phyloP scores from a whole-genome alignment of 2,329 filamentous ascomycete genomes.

The Calonectria hongkongensis region DNA sequence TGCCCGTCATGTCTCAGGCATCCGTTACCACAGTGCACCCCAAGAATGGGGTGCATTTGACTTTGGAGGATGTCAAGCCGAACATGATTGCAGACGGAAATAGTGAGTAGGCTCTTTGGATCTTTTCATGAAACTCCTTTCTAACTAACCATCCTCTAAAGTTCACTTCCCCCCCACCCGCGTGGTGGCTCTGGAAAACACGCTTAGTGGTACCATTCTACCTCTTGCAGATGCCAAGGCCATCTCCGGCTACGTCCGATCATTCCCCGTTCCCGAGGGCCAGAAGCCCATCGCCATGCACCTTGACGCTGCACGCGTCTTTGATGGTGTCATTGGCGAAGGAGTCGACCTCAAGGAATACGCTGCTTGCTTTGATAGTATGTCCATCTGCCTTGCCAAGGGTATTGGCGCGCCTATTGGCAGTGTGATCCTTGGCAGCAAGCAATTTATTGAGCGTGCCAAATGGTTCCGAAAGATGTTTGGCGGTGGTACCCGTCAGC shows the following conservation, averaged over 20 bases:
- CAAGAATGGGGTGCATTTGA: conserved; percentile 81
- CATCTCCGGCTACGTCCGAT: conserved; percentile 80
- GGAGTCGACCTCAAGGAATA: conserved; percentile 79
- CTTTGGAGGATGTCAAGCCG: conserved; percentile 80
- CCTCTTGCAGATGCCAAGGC: conserved; percentile 80
- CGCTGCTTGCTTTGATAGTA: conserved; percentile 79
- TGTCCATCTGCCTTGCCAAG: conserved; percentile 86
- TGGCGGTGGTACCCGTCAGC: conserved; percentile 82
- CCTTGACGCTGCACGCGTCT: conserved; percentile 84
- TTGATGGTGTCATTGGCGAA: conserved; percentile 82
- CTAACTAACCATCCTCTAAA: conserved; percentile 63
- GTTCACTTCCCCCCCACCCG: conserved; percentile 85
- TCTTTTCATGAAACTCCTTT: no score
- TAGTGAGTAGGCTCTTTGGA: conserved; percentile 42
- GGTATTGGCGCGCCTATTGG: conserved; percentile 87
- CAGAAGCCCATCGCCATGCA: conserved; percentile 78
- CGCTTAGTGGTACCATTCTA: conserved; percentile 83
- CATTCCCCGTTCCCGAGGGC: conserved; percentile 56
- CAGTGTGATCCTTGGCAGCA: conserved; percentile 77
- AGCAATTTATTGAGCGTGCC: conserved; percentile 59
- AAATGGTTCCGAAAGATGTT: conserved; percentile 76
- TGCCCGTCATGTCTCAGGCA: conserved; percentile 81
- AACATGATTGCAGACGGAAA: conserved; percentile 54
- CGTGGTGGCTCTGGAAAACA: conserved; percentile 88
- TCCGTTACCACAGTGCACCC: conserved; percentile 79